phyloP scores from a whole-genome alignment of 1,284 basidiomycete genomes.

The Agroathelia rolfsii region DNA sequence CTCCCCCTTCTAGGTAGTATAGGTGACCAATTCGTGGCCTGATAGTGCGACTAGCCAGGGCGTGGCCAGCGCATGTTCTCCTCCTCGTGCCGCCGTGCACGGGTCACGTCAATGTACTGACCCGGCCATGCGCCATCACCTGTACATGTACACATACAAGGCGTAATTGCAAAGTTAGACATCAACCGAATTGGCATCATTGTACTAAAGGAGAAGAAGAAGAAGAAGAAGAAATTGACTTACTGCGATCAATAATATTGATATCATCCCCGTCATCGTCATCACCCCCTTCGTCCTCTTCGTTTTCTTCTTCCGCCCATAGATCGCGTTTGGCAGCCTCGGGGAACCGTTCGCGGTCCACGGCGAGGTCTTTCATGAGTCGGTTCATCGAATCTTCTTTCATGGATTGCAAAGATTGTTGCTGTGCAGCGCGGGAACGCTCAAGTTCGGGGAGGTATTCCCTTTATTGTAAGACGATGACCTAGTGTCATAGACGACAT shows the following conservation, averaged over 20 bases:
- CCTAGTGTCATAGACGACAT: constrained; percentile 4
- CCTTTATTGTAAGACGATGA: constrained; percentile 27
- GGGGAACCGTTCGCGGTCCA: constrained; percentile 56
- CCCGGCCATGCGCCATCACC: constrained; percentile 60
- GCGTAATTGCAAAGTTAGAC: constrained; percentile 9
- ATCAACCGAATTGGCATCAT: constrained; percentile 7
- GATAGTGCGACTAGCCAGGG: constrained; percentile 32
- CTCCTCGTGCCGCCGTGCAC: constrained; percentile 36
- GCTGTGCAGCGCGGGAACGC: constrained; percentile 50
- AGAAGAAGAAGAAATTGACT: constrained; percentile 20
- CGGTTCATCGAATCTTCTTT: constrained; percentile 76
- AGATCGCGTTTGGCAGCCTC: constrained; percentile 39
- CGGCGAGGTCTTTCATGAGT: constrained; percentile 79
- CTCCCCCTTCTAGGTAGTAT: too few species aligned
- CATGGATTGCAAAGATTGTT: constrained; percentile 54
- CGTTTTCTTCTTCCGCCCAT: constrained; percentile 51
- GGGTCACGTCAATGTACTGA: constrained; percentile 61
- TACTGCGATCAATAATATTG: constrained; percentile 61
- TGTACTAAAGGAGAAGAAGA: too few species aligned
- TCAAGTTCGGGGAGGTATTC: constrained; percentile 90
- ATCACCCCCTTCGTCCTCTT: constrained; percentile 55
- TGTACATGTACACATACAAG: too few species aligned
- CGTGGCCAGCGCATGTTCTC: constrained; percentile 58
- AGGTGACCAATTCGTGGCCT: too few species aligned
- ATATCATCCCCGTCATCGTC: constrained; percentile 41